Percentiles rank a stretch among this genome's conserved stretches.
These are phyloP conservation scores for Fusarium oxysporum DNA, from an alignment of 2,329 filamentous ascomycete species.

Conservation along the genomic window DNA sequence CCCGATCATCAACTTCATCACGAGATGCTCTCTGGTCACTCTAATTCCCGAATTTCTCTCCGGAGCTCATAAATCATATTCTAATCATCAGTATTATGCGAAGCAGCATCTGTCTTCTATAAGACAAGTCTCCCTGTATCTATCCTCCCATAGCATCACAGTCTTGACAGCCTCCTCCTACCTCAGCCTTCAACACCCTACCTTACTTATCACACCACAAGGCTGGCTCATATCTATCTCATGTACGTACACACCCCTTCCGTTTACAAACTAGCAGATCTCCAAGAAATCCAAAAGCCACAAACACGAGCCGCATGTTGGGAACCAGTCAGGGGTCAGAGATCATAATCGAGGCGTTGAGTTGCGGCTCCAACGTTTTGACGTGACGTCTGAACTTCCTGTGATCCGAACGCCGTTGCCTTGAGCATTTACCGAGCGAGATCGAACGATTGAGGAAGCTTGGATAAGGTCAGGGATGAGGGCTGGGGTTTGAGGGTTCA, in stretches of 20 bases:
- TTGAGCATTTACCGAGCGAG: slow-evolving; percentile 28
- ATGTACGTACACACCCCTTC: slow-evolving; percentile 21
- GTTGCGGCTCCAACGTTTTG: slow-evolving; percentile 26
- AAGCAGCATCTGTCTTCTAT: background rate
- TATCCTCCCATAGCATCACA: background rate
- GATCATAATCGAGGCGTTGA: slow-evolving; percentile 28
- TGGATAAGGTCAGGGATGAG: slow-evolving; percentile 1
- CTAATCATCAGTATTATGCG: background rate
- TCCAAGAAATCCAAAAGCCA: slow-evolving; percentile 34
- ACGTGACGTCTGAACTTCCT: slow-evolving; percentile 31
- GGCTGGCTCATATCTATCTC: slow-evolving; percentile 10
- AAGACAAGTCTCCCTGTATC: background rate
- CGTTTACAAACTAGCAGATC: slow-evolving; percentile 5
- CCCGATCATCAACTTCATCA: slow-evolving; percentile 16
- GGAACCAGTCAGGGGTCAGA: slow-evolving; percentile 37
- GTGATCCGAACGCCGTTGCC: slow-evolving; percentile 13
- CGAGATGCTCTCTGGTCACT: background rate
- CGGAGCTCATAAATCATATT: background rate
- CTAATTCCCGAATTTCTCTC: background rate
- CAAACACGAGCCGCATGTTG: slow-evolving; percentile 40
- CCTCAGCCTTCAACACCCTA: background rate
- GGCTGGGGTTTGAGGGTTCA: background rate
- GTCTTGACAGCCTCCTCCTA: slow-evolving; percentile 11
- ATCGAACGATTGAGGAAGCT: slow-evolving; percentile 8
- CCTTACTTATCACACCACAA: slow-evolving; percentile 1